Evolutionary conservation across 2,329 filamentous ascomycete genomes (phyloP).

Genomic region (Aspergillus sp.): DNA sequence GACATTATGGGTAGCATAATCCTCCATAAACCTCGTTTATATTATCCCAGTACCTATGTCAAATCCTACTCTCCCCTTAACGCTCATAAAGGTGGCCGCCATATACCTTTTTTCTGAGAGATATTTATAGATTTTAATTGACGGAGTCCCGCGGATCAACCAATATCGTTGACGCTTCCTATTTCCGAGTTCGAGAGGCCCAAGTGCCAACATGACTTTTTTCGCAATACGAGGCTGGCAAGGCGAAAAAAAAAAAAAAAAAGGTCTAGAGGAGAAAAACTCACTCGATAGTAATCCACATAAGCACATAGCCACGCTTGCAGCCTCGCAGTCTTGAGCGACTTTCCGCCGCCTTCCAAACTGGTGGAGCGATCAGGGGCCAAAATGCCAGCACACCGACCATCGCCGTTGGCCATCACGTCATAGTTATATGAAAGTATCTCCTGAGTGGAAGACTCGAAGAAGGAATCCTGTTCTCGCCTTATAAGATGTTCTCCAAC

Average conservation of each 20-base stretch:
- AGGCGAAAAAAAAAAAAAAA: not conserved
- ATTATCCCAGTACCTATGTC: not conserved
- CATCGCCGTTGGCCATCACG: not conserved
- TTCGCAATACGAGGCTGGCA: constrained; percentile 2
- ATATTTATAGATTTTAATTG: constrained; percentile 6
- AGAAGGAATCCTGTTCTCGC: not conserved
- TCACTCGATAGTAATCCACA: not conserved
- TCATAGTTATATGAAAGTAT: not conserved
- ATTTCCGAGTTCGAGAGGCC: not conserved
- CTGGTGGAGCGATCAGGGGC: constrained; percentile 4
- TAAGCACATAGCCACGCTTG: not conserved
- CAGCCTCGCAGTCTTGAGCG: not conserved
- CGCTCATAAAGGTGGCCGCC: not conserved
- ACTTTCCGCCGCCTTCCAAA: not conserved
- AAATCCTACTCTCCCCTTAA: no score
- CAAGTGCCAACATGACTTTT: not conserved
- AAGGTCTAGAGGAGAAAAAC: not conserved
- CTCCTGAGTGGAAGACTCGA: not conserved
- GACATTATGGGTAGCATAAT: not conserved
- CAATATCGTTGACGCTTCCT: not conserved
- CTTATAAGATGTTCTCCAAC: not conserved
- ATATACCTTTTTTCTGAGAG: not conserved
- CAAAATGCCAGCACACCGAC: not conserved
- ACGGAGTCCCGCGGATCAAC: not conserved
- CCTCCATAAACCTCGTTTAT: not conserved